phyloP scores from a whole-genome alignment of 2,329 filamentous ascomycete species.

The Aspergillus pseudoviridinutans region DNA sequence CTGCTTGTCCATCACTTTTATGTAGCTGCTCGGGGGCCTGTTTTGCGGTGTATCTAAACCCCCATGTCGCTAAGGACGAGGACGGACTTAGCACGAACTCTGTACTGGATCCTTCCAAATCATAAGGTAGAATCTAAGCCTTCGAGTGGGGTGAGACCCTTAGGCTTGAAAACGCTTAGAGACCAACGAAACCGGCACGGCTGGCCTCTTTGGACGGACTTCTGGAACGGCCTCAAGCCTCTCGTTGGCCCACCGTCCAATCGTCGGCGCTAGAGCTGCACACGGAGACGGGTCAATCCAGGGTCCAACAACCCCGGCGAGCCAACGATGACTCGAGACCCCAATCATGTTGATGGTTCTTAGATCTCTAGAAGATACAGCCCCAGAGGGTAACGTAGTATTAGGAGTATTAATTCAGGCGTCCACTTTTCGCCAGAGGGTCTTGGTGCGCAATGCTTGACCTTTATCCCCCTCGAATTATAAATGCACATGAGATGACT shows the following conservation, averaged over 20 bases:
- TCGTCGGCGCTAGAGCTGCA: background rate
- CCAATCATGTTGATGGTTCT: background rate
- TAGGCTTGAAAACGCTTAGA: background rate
- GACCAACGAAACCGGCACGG: background rate
- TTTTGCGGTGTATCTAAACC: too few species aligned
- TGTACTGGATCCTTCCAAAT: background rate
- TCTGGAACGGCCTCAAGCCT: background rate
- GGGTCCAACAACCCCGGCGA: background rate
- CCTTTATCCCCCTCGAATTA: background rate
- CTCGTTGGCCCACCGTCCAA: background rate
- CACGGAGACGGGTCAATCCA: background rate
- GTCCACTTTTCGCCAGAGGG: too few species aligned
- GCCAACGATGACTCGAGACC: background rate
- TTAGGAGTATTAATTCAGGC: too few species aligned
- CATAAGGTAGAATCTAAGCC: background rate
- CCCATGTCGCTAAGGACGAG: too few species aligned
- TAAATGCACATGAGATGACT: background rate
- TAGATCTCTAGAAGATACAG: too few species aligned
- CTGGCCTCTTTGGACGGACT: background rate
- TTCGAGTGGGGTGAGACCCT: background rate
- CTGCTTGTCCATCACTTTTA: background rate
- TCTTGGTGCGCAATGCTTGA: background rate
- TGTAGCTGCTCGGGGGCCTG: background rate
- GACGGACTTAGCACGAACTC: background rate
- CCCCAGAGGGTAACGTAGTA: too few species aligned